Evolutionary conservation across 257 asterid species (phyloP), one percentile per base, ranked within the genome.

Genomic region (Scutellaria barbata): DNA sequence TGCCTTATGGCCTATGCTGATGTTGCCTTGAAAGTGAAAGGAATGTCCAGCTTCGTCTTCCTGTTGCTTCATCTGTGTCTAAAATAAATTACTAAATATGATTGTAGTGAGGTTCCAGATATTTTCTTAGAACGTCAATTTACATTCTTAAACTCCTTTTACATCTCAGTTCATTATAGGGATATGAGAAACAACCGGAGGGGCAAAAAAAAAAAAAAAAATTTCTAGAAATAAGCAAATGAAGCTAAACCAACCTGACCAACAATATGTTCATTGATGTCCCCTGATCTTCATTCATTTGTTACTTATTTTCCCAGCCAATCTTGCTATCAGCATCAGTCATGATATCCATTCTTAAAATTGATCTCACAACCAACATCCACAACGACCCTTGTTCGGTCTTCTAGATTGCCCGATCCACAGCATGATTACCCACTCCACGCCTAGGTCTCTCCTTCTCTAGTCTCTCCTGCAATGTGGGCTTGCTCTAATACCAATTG

Each of bases 201-300:
- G 30, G 1, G 42, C 4, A 13, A 10, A 46, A 13, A 3, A 35
- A 13, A 13, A 0, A 0, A 0, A 35, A 37, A n/a, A n/a, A n/a
- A n/a, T n/a, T n/a, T n/a, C 13, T 47, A 7, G 46, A 59, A n/a
- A 35, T 33, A 37, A 12, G 22, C 11, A 25, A 25, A 22, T 56
- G 63, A 59, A n/a, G 22, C 18, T 11, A 35, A 0, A 5, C 46
- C 10, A 10, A 6, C 65, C 11, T 10, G 12, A 35, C 12, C 9
- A 59, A n/a, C 17, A 11, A 47, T 12, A 3, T 47, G 13, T 7
- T 59, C 20, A 35, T 37, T 8, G 1, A 59, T 33, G 1, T 59
- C 65, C 63, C 14, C 7, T 59, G 65, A 12, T 59, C 45, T 37
- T 33, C 46, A 59, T 22, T 59, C 12, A 59, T 46, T 59, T 13